Conservation (phyloP, 441 rosid species). For the Aquilaria agallochum region DNA sequence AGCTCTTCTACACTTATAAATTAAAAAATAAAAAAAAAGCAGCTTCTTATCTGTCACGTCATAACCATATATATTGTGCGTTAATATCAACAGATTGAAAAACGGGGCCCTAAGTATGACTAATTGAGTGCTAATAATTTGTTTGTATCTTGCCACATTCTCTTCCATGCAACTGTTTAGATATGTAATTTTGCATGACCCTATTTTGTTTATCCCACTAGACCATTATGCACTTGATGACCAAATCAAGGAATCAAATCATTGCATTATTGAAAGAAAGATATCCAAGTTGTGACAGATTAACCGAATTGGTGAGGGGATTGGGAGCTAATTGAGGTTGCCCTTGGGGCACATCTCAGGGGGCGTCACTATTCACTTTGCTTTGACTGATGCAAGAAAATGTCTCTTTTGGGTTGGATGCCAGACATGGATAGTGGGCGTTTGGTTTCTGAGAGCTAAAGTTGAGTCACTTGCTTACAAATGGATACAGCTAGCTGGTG, state of each 20-base stretch:
- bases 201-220: constrained; percentile 40
- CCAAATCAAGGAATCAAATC: constrained; percentile 27
- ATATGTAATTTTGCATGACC: constrained; percentile 34
- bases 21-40: no score
- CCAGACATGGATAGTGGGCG: constrained; percentile 61
- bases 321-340: constrained; percentile 42
- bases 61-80: no score
- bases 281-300: constrained; percentile 16
- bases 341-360: constrained; percentile 15
- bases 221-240: constrained; percentile 19
- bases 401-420: constrained; percentile 30
- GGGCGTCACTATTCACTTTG: constrained; percentile 15
- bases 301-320: constrained; percentile 32
- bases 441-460: constrained; percentile 50
- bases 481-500: constrained; percentile 33
- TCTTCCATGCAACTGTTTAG: constrained; percentile 12
- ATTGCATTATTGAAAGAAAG: constrained; percentile 43
- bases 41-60: no score
- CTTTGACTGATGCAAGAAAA: constrained; percentile 24
- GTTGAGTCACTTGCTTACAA: constrained; percentile 63
- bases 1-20: no score
- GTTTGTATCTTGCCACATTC: constrained; percentile 7
- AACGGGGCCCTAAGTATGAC: no score
- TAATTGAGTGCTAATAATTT: no score
- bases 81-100: no score